phyloP scores from a whole-genome alignment of 2,329 filamentous ascomycete genomes.

The Podosphaera aphanis region DNA sequence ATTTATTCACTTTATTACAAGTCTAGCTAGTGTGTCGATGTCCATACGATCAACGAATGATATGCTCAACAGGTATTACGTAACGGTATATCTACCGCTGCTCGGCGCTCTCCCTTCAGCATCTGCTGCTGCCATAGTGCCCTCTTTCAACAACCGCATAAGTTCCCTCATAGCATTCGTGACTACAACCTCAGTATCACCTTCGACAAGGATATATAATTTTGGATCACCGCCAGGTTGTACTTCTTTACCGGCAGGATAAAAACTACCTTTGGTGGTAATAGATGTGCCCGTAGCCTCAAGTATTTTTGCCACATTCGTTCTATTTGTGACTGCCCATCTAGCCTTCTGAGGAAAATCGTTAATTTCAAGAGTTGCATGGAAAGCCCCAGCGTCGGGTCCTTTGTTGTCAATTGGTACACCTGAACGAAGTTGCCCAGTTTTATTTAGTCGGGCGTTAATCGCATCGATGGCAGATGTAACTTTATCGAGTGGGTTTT shows the following conservation, averaged over 20 bases:
- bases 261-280: slow-evolving; percentile 89
- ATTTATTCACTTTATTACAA: neutral
- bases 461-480: slow-evolving; percentile 79
- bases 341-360: slow-evolving; percentile 96
- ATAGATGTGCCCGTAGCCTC: slow-evolving; percentile 89
- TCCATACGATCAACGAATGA: neutral
- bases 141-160: slow-evolving; percentile 69
- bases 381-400: slow-evolving; percentile 86
- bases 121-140: slow-evolving; percentile 70
- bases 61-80: slow-evolving; percentile 27
- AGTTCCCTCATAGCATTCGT: slow-evolving; percentile 78
- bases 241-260: slow-evolving; percentile 59
- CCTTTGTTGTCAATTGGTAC: slow-evolving; percentile 97
- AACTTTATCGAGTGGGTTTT: slow-evolving; percentile 62
- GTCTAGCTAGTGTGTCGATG: neutral
- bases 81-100: slow-evolving; percentile 67
- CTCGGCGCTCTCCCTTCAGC: slow-evolving; percentile 59
- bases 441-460: slow-evolving; percentile 70
- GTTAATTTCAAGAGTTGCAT: slow-evolving; percentile 95
- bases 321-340: slow-evolving; percentile 96
- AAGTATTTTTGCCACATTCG: slow-evolving; percentile 93
- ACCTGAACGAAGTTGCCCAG: slow-evolving; percentile 70
- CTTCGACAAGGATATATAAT: slow-evolving; percentile 91
- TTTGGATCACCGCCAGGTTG: slow-evolving; percentile 60
- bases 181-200: slow-evolving; percentile 83